Evolutionary conservation across 306 rosid species (phyloP), one percentile per base, ranked within the genome.

Genomic region (Pyrus bretschneideri): DNA sequence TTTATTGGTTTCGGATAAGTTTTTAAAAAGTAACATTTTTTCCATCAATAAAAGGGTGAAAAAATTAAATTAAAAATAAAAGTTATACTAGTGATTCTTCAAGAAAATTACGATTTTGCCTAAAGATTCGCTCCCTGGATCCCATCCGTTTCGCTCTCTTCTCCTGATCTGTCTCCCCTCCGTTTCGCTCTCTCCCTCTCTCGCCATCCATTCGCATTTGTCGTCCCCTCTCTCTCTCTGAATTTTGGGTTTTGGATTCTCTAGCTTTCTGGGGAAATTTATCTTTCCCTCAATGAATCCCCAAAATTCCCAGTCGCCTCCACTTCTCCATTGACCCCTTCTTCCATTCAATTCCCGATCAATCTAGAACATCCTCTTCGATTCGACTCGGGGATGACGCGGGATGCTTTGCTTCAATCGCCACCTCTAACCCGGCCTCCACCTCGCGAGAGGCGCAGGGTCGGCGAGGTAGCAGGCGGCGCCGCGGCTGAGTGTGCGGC

Each of bases 401-500:
- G 64, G 27, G 75, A 74, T 18, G 46, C 66, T 11, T 6, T 64
- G 55, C 61, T 65, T 57, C 79, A 8, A 25, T 69, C 87, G 23
- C 57, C 77, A 6, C 73, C 18, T 11, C 29, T 46, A 2, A 67
- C 80, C 4, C 74, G 55, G 55, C 21, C 55, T 51, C 55, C 55
- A 21, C 21, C 55, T 51, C 21, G 73, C 3, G 75, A 46, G 33
- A 75, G 55, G 9, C 82, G 82, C 0, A 78, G 88, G 11, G 78
- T 78, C 1, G 89, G 93, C 1, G 97, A 91, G 76, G 46, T 84
- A 1, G 96, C 91, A 0, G 98, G 98, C 1, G 82, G 85, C 0
- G 49, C 88, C 4, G 85, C 97, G 19, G 98, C 96, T 0, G 96
- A 85, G 33, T 92, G 98, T 73, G 80, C 97, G 17, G 96, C 93